A percentile compares a stretch with the other conserved stretches of the same genome.
Conservation (phyloP, 176 grass and related monocot species). For the Oryza brachyantha region DNA sequence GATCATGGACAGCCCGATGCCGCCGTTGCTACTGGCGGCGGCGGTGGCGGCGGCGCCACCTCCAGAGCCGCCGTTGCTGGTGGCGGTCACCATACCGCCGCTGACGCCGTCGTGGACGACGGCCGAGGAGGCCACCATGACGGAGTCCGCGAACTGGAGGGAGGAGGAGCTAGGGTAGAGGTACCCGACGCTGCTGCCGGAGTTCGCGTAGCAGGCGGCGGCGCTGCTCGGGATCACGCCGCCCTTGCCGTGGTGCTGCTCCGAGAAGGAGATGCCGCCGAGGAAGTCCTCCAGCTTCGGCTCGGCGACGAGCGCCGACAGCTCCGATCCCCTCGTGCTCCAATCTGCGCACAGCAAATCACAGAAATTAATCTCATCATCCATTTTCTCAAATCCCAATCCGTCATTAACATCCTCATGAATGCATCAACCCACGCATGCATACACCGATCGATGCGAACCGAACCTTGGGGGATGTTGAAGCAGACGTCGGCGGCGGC, state of each 20-base stretch:
- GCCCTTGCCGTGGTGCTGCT: constrained; percentile 43
- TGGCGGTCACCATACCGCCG: constrained; percentile 12
- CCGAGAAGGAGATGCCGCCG: constrained; percentile 70
- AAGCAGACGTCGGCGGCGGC: constrained; percentile 52
- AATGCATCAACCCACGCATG: not conserved
- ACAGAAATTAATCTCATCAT: not conserved
- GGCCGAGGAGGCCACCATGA: constrained; percentile 41
- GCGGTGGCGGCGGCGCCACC: not conserved
- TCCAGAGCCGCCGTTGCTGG: not conserved
- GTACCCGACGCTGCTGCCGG: constrained; percentile 40
- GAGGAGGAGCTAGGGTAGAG: constrained; percentile 48
- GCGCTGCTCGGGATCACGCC: constrained; percentile 38
- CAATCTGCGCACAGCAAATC: constrained; percentile 52
- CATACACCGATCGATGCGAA: not conserved
- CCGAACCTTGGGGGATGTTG: constrained; percentile 59
- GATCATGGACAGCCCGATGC: constrained; percentile 83
- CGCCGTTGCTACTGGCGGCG: not conserved
- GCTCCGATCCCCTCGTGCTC: constrained; percentile 89
- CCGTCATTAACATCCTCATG: too few species aligned
- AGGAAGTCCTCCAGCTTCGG: constrained; percentile 99
- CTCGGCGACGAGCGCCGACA: constrained; percentile 74
- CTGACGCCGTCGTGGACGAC: constrained; percentile 11
- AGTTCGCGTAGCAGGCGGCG: constrained; percentile 36
- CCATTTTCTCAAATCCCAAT: not conserved
- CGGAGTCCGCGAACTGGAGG: constrained; percentile 50